Percentiles rank a stretch among this genome's conserved stretches.
Conservation (phyloP, 139 green algal species). For the Coccomyxa sp. region DNA sequence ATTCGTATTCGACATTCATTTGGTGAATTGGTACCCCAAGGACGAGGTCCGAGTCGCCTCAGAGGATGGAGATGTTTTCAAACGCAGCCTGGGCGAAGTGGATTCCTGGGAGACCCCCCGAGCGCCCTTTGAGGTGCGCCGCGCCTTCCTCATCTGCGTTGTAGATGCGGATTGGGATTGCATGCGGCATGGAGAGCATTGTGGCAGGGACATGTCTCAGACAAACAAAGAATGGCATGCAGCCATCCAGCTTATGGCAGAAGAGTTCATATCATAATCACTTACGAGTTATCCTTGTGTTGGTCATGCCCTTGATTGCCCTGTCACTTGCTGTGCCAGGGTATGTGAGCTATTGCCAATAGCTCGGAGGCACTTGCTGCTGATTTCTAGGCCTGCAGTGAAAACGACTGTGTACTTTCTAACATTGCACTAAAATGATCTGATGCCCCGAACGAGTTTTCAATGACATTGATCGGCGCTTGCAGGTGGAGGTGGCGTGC, state of each 20-base stretch:
- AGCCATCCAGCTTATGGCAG: background rate
- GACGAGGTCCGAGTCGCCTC: slow-evolving; percentile 16
- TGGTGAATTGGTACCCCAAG: slow-evolving; percentile 45
- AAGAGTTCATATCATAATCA: background rate
- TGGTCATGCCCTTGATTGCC: no score
- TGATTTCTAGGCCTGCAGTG: no score
- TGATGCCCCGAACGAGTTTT: no score
- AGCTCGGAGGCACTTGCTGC: no score
- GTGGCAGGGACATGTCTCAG: background rate
- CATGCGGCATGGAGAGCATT: background rate
- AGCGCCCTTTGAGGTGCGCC: slow-evolving; percentile 67
- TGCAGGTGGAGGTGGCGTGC: slow-evolving; percentile 41
- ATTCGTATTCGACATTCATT: slow-evolving; percentile 55
- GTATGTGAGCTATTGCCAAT: no score
- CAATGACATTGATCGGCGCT: background rate
- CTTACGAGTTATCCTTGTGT: background rate
- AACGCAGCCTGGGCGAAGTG: slow-evolving; percentile 39
- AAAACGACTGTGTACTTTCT: no score
- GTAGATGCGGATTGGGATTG: background rate
- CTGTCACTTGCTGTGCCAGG: no score
- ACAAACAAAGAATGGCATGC: background rate
- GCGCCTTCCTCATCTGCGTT: background rate
- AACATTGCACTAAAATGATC: no score
- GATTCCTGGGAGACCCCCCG: slow-evolving; percentile 71
- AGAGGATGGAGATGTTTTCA: slow-evolving; percentile 34